Evolutionary conservation across 1,139 yeast genomes (phyloP).

Genomic region (Dujonia santamariae): DNA sequence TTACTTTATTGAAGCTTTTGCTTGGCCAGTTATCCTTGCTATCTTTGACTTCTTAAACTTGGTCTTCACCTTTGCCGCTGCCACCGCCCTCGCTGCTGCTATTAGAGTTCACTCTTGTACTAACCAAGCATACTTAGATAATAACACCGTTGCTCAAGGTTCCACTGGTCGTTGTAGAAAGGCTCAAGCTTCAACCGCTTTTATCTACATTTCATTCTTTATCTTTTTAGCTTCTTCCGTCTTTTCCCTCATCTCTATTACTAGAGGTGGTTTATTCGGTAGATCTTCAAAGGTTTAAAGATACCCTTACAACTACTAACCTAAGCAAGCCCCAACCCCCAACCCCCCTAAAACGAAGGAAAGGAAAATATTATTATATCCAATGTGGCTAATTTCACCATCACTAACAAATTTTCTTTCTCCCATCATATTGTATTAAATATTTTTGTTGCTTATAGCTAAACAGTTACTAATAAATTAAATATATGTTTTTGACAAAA

Average conservation of each 20-base stretch:
- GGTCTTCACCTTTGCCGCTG: conserved; percentile 92
- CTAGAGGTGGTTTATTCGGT: conserved; percentile 77
- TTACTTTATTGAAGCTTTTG: conserved; percentile 71
- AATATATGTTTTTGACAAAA: too few species aligned
- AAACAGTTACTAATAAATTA: too few species aligned
- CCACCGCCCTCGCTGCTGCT: conserved; percentile 89
- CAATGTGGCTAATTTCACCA: too few species aligned
- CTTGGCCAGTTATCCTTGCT: conserved; percentile 81
- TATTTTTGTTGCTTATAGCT: too few species aligned
- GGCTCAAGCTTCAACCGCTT: conserved; percentile 89
- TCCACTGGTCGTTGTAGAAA: conserved; percentile 83
- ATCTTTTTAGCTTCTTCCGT: conserved; percentile 67
- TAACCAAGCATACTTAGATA: conserved; percentile 59
- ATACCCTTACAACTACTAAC: too few species aligned
- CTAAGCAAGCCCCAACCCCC: too few species aligned
- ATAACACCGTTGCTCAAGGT: conserved; percentile 74
- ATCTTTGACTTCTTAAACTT: conserved; percentile 80
- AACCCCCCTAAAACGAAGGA: too few species aligned
- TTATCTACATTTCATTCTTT: conserved; percentile 83
- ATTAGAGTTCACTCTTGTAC: conserved; percentile 82
- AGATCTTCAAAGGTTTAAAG: conserved; percentile 50
- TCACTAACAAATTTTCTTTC: too few species aligned
- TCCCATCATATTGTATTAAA: too few species aligned
- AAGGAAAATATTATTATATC: too few species aligned
- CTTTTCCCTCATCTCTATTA: conserved; percentile 56